phyloP scores from a whole-genome alignment of 2,329 filamentous ascomycete genomes.

The Aspergillus fumigatiaffinis region DNA sequence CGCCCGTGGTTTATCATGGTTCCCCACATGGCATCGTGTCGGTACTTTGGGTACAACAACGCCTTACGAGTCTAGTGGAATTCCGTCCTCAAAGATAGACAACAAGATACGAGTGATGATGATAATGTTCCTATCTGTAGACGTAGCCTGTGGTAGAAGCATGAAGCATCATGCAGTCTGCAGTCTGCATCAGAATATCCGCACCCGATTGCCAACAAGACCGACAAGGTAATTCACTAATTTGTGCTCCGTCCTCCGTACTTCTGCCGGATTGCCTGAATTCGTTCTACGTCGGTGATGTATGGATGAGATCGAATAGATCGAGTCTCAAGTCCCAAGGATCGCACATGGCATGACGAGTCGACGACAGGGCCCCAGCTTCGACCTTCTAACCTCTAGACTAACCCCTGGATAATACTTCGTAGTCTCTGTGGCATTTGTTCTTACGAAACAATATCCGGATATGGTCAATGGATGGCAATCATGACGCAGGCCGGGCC shows the following conservation, averaged over 20 bases:
- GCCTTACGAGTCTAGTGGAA: neutral
- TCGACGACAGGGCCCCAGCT: neutral
- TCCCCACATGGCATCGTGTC: slow-evolving; percentile 12
- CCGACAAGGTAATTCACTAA: slow-evolving; percentile 1
- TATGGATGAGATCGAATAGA: neutral
- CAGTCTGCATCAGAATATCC: neutral
- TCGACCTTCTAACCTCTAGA: no score
- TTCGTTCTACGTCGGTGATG: slow-evolving; percentile 5
- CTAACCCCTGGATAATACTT: neutral
- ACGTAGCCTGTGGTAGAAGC: neutral
- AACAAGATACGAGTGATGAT: neutral
- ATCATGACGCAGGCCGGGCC: neutral
- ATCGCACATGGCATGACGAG: neutral
- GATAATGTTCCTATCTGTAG: no score
- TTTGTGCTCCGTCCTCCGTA: slow-evolving; percentile 8
- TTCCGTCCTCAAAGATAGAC: neutral
- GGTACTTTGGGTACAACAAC: neutral
- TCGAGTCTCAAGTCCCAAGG: neutral
- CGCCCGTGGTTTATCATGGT: slow-evolving; percentile 17
- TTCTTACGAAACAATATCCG: slow-evolving; percentile 3
- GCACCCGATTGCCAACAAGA: slow-evolving; percentile 6
- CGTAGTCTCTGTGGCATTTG: neutral
- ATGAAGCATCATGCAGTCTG: neutral
- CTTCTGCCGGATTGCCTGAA: slow-evolving; percentile 15
- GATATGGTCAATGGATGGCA: neutral